Evolutionary conservation across 805 yeast species (phyloP).

Genomic region (Priceomyces haplophilus): DNA sequence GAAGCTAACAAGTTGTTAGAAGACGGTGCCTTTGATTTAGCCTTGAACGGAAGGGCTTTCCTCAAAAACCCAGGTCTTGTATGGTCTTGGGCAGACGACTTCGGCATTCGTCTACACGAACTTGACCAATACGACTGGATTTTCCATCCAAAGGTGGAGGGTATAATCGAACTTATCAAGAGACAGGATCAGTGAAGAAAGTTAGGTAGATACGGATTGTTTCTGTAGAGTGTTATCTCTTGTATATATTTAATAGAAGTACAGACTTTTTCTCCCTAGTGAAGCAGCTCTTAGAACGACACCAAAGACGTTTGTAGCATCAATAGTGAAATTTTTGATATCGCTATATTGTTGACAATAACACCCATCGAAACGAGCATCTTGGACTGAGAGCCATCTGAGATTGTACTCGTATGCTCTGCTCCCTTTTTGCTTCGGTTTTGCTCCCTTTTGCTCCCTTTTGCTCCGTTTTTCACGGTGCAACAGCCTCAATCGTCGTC

Average conservation of each 20-base stretch:
- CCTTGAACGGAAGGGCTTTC: slow-evolving; percentile 45
- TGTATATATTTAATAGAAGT: neutral
- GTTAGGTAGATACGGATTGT: no score
- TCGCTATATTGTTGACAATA: no score
- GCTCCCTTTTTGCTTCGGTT: no score
- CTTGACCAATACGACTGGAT: slow-evolving; percentile 25
- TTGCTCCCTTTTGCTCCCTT: no score
- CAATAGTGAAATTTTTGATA: no score
- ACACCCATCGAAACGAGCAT: no score
- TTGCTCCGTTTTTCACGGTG: no score
- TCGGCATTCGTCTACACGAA: slow-evolving; percentile 40
- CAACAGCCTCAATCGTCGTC: slow-evolving; percentile 4
- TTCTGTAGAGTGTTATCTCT: no score
- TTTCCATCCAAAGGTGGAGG: slow-evolving; percentile 16
- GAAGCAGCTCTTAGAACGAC: neutral
- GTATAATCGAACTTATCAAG: slow-evolving; percentile 17
- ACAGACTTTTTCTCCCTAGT: neutral
- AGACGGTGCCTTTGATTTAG: slow-evolving; percentile 45
- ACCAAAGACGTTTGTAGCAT: no score
- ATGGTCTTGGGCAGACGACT: slow-evolving; percentile 49
- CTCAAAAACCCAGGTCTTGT: slow-evolving; percentile 50
- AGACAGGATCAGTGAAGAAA: slow-evolving; percentile 7
- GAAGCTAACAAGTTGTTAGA: slow-evolving; percentile 41
- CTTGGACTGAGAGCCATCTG: no score
- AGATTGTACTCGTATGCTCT: no score